These are phyloP conservation scores for Penicillium sp. DNA, from an alignment of 2,329 filamentous ascomycete genomes.

Conservation along the genomic window DNA sequence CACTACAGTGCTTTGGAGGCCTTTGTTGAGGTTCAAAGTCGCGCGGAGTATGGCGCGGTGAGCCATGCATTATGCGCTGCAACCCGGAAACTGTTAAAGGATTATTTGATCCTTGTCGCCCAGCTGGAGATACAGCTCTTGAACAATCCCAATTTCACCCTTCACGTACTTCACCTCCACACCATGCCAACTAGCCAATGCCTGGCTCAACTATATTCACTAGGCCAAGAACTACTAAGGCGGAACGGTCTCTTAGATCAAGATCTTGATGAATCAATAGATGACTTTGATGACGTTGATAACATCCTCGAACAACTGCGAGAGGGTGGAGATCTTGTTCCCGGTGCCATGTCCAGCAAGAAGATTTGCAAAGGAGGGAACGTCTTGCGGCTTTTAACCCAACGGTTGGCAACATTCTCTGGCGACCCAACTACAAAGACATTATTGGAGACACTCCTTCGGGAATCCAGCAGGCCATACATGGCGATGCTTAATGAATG, in stretches of 20 bases:
- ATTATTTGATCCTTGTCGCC: constrained; percentile 90
- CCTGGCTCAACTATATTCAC: constrained; percentile 84
- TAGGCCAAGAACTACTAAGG: constrained; percentile 85
- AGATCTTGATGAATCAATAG: constrained; percentile 71
- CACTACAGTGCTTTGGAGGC: constrained; percentile 90
- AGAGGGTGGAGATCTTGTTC: constrained; percentile 81
- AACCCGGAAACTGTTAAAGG: constrained; percentile 86
- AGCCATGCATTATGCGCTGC: constrained; percentile 97
- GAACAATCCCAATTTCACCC: constrained; percentile 84
- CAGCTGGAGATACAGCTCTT: constrained; percentile 93
- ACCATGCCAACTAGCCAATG: constrained; percentile 89
- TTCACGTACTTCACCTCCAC: constrained; percentile 92
- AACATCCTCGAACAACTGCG: constrained; percentile 89
- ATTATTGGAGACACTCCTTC: constrained; percentile 78
- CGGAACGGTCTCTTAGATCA: constrained; percentile 82
- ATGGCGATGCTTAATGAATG: constrained; percentile 99
- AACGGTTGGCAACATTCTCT: constrained; percentile 84
- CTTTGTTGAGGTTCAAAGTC: constrained; percentile 92
- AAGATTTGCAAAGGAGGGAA: constrained; percentile 97
- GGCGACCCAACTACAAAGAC: constrained; percentile 87
- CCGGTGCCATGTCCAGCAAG: constrained; percentile 79
- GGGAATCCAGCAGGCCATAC: constrained; percentile 90
- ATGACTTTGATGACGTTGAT: constrained; percentile 83
- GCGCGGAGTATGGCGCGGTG: constrained; percentile 90
- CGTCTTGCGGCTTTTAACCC: constrained; percentile 85